Evolutionary conservation across 2,329 filamentous ascomycete genomes (phyloP).

Genomic region (Alternaria longipes): DNA sequence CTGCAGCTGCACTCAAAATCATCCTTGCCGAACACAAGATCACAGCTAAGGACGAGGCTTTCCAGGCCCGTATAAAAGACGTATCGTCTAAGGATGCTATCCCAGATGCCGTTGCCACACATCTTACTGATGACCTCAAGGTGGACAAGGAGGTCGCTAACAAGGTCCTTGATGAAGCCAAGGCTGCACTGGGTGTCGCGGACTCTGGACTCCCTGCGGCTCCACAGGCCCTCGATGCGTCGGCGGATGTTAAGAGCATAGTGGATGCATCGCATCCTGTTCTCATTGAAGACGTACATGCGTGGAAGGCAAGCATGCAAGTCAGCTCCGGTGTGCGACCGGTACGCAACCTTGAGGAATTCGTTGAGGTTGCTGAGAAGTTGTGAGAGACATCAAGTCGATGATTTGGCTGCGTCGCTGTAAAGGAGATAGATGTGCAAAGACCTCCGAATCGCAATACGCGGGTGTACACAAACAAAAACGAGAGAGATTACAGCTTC

Average conservation of each 20-base stretch:
- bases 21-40: constrained; percentile 61
- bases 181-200: constrained; percentile 56
- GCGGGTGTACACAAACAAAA: not conserved
- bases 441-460: not conserved
- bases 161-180: constrained; percentile 60
- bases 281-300: constrained; percentile 79
- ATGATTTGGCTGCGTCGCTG: not conserved
- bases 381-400: constrained; percentile 15
- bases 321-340: constrained; percentile 77
- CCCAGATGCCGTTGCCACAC: constrained; percentile 60
- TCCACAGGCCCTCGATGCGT: constrained; percentile 50
- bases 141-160: constrained; percentile 61
- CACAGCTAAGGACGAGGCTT: constrained; percentile 51
- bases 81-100: constrained; percentile 60
- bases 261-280: constrained; percentile 54
- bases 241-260: constrained; percentile 34
- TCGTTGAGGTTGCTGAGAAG: constrained; percentile 70
- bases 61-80: constrained; percentile 57
- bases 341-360: constrained; percentile 79
- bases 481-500: not conserved
- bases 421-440: not conserved
- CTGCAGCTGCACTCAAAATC: constrained; percentile 49
- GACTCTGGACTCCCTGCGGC: constrained; percentile 50
- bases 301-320: constrained; percentile 79
- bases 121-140: constrained; percentile 56